These are phyloP conservation scores for Botrytis elliptica DNA, from an alignment of 2,329 filamentous ascomycete species.

Conservation along the genomic window DNA sequence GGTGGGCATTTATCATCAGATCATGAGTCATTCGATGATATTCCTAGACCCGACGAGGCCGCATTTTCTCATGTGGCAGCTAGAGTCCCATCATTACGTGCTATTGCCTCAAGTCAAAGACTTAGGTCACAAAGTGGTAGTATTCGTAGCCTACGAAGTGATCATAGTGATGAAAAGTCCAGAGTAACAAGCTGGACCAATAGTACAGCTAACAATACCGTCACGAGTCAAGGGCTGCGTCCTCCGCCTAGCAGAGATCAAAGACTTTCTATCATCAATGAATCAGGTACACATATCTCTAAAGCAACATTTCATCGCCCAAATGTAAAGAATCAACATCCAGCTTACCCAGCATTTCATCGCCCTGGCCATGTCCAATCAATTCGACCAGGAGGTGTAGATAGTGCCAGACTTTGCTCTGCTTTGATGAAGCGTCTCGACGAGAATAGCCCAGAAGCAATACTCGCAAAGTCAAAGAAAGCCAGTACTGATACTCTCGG, in stretches of 20 bases:
- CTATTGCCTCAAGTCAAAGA: constrained; percentile 47
- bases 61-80: constrained; percentile 51
- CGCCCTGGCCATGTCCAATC: constrained; percentile 21
- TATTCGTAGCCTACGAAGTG: constrained; percentile 48
- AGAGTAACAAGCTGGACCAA: constrained; percentile 68
- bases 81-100: constrained; percentile 51
- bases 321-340: constrained; percentile 34
- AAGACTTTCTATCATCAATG: constrained; percentile 63
- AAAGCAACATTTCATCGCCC: constrained; percentile 42
- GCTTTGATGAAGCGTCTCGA: constrained; percentile 59
- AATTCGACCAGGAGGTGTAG: constrained; percentile 40
- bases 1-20: constrained; percentile 32
- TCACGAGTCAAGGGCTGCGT: constrained; percentile 42
- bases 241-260: constrained; percentile 49
- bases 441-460: constrained; percentile 41
- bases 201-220: constrained; percentile 57
- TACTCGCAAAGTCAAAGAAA: constrained; percentile 28
- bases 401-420: constrained; percentile 61
- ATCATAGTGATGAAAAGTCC: constrained; percentile 53
- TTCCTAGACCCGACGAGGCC: constrained; percentile 43
- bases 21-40: constrained; percentile 39
- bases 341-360: constrained; percentile 32
- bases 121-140: constrained; percentile 56
- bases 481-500: constrained; percentile 27
- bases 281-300: constrained; percentile 49